phyloP scores from a whole-genome alignment of 345 rosid genomes.

The Moringa oleifera region DNA sequence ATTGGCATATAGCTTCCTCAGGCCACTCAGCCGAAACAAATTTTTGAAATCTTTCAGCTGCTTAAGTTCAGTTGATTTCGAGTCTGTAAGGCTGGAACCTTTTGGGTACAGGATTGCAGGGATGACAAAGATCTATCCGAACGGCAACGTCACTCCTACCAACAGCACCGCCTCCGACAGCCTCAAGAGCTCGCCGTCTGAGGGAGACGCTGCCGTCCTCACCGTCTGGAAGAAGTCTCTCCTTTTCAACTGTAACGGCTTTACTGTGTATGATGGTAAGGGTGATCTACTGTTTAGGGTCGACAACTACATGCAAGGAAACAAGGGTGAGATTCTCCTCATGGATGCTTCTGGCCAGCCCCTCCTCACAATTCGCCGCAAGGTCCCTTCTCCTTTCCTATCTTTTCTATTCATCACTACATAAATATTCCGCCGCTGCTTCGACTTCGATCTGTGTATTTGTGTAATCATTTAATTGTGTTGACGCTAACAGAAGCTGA shows the following conservation, averaged over 20 bases:
- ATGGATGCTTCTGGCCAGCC: constrained; percentile 88
- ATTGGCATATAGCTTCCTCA: too few species aligned
- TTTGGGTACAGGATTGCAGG: constrained; percentile 6
- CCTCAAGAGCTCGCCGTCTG: constrained; percentile 10
- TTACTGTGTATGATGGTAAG: constrained; percentile 66
- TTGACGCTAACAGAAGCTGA: constrained; percentile 56
- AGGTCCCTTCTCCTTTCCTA: constrained; percentile 32
- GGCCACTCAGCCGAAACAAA: too few species aligned
- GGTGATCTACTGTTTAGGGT: constrained; percentile 81
- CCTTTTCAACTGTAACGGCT: constrained; percentile 93
- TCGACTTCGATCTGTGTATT: too few species aligned
- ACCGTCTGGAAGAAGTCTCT: constrained; percentile 98
- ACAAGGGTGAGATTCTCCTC: constrained; percentile 62
- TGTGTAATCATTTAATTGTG: not conserved
- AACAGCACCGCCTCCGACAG: not conserved
- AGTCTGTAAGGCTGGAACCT: not conserved
- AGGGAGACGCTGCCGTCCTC: constrained; percentile 25
- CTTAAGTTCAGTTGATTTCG: too few species aligned
- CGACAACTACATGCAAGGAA: constrained; percentile 66
- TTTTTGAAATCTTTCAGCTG: too few species aligned
- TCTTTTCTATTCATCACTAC: not conserved
- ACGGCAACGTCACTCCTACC: constrained; percentile 16
- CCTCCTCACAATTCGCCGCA: constrained; percentile 92
- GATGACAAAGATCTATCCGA: constrained; percentile 82
- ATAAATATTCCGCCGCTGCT: too few species aligned